These are phyloP conservation scores for Myotisia sp. DNA, from an alignment of 2,329 filamentous ascomycete genomes.

Conservation along the genomic window DNA sequence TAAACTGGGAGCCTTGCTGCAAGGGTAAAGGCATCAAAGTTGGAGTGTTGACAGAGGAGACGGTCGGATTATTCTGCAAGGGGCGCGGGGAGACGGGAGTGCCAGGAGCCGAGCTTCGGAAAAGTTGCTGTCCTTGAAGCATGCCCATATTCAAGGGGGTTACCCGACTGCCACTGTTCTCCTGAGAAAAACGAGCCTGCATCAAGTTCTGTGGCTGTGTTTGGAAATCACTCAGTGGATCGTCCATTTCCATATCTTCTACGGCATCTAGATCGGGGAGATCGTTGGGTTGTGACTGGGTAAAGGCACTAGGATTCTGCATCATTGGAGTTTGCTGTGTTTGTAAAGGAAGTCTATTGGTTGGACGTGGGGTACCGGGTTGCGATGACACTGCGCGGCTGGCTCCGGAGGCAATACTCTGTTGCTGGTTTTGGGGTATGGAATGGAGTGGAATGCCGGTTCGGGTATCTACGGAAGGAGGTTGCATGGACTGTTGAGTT, in stretches of 20 bases:
- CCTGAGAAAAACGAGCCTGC: slow-evolving; percentile 45
- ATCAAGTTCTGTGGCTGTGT: slow-evolving; percentile 50
- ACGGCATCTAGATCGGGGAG: slow-evolving; percentile 26
- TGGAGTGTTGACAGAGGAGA: slow-evolving; percentile 92
- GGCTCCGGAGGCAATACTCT: slow-evolving; percentile 6
- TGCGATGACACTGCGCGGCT: slow-evolving; percentile 1
- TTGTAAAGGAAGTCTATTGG: slow-evolving; percentile 8
- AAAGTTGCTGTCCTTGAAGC: slow-evolving; percentile 58
- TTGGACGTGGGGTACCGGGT: slow-evolving; percentile 13
- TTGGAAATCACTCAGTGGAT: slow-evolving; percentile 46
- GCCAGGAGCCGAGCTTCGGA: slow-evolving; percentile 71
- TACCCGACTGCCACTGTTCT: slow-evolving; percentile 36
- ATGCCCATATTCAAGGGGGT: slow-evolving; percentile 72
- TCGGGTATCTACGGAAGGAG: slow-evolving; percentile 35
- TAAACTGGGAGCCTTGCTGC: slow-evolving; percentile 41
- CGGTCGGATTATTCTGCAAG: slow-evolving; percentile 84
- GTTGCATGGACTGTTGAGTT: slow-evolving; percentile 31
- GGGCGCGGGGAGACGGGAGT: slow-evolving; percentile 59
- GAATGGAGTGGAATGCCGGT: slow-evolving; percentile 28
- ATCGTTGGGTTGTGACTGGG: slow-evolving; percentile 16
- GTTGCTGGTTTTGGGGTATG: slow-evolving; percentile 10
- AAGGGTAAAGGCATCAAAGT: slow-evolving; percentile 68
- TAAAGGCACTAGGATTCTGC: slow-evolving; percentile 13
- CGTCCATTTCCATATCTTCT: slow-evolving; percentile 88
- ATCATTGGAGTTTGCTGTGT: slow-evolving; percentile 11